Evolutionary conservation across 2,329 filamentous ascomycete species (phyloP), one percentile per base, ranked within the genome.

Genomic region (Aspergillus quadrilineatus): DNA sequence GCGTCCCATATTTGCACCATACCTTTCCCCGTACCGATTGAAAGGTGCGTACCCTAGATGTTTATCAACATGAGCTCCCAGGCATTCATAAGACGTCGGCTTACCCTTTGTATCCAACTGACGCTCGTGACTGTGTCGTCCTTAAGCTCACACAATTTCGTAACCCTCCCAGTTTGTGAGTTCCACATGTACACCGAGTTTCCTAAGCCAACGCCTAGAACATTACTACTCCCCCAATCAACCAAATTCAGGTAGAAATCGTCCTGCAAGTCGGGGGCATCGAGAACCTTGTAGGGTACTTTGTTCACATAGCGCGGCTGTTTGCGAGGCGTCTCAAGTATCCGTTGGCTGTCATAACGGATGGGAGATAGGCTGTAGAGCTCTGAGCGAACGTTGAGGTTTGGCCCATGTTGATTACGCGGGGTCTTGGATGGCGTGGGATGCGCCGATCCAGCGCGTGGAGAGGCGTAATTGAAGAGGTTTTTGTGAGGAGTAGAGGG

Each of bases 101-200:
- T 69, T 74, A 83, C 81, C 59, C 94, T 87, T 75, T 99, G 94
- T 65, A 99, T 99, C 94, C 94, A 99, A 55, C 89, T 95, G 9
- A 99, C 94, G 66, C 92, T 97, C 2, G 94, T 99, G 1, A 99
- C 93, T 0, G 88, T 92, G 70, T 99, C 94, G 66, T 96, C 92
- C 62, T 90, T 87, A 10, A 97, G 79, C 45, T 95, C 93, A 74
- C 94, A 97, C 8, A 99, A 82, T 74, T 95, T 96, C 59, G 92
- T 96, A 2, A 99, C 94, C 62, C 89, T 85, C 60, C 93, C 94
- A 6, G 89, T 89, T 64, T 91, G 86, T 4, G 92, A 94, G 71
- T 97, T 96, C 94, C 94, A 99, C 86, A 97, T 94, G 70, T 97
- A 99, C 5, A 99, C 94, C 64, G 90, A 95, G 15, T 89, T 90